Evolutionary conservation across 2,329 filamentous ascomycete genomes (phyloP), one percentile per base, ranked within the genome.

Genomic region (Alternaria ethzedia): DNA sequence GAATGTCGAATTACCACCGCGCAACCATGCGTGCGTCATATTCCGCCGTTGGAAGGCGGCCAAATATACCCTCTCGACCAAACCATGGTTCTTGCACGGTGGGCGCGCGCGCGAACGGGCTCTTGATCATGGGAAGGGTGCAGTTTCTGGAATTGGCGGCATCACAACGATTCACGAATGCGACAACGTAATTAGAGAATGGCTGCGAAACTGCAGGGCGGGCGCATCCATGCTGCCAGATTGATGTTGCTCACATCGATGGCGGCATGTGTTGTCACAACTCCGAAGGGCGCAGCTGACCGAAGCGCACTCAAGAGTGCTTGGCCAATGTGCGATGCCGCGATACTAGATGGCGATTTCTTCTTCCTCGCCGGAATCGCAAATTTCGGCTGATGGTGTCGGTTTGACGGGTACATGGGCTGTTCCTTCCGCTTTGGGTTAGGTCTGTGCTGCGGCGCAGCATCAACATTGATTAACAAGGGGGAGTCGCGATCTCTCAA

Each of bases 131-230:
- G 4, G 32, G 7, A 5, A n/a, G 4, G 15, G 5, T 36, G 2
- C 0, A 36, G 7, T 0, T 36, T 36, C 13, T 36, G 4, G 13
- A 36, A 15, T 9, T 36, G 7, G 13, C 13, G 0, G 13, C 0
- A 9, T 15, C 30, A 8, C 30, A 36, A 3, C 10, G 13, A 3
- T 15, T 9, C 32, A 36, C 2, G 32, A 2, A 36, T 36, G 0
- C 32, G 32, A n/a, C 9, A 36, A 36, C 7, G 4, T 3, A 1
- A 5, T n/a, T 1, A n/a, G 0, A 36, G 0, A 1, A 0, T 36
- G 15, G 0, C 32, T n/a, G 32, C 32, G 32, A 36, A 4, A 9
- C 32, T n/a, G 32, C 2, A 36, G 4, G 32, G 13, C 4, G 32
- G 0, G 32, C 15, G 13, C 32, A 36, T 36, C 0, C 32, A 36